These are phyloP conservation scores for Aureobasidium leucospermi DNA, from an alignment of 2,329 filamentous ascomycete species.

Conservation along the genomic window DNA sequence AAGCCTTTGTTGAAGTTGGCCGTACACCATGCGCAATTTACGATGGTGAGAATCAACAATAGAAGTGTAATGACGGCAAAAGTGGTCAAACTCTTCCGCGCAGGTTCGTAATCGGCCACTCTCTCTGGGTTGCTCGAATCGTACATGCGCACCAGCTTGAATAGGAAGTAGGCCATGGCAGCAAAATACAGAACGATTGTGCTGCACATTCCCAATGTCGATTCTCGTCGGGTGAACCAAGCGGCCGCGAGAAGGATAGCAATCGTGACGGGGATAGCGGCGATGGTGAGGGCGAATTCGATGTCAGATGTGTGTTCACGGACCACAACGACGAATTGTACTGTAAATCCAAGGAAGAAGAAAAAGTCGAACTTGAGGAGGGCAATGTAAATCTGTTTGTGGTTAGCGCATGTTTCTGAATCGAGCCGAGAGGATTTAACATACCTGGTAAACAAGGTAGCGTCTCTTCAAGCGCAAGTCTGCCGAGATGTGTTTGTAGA, in stretches of 20 bases:
- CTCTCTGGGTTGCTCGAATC: constrained; percentile 40
- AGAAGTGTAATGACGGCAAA: constrained; percentile 91
- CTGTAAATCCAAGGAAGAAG: constrained; percentile 98
- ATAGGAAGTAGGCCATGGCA: constrained; percentile 89
- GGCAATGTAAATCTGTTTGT: constrained; percentile 80
- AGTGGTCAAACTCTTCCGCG: constrained; percentile 77
- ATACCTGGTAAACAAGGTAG: constrained; percentile 91
- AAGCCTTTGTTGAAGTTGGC: constrained; percentile 84
- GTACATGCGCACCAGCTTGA: constrained; percentile 97
- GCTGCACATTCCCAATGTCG: constrained; percentile 64
- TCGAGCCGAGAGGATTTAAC: constrained; percentile 19
- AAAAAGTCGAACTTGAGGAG: constrained; percentile 99
- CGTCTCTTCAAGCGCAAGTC: constrained; percentile 95
- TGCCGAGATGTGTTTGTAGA: constrained; percentile 97
- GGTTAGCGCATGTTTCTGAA: constrained; percentile 17
- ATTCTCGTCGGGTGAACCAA: constrained; percentile 78
- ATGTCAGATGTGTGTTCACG: constrained; percentile 59
- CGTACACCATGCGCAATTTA: constrained; percentile 80
- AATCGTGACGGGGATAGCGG: constrained; percentile 86
- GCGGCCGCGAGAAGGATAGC: constrained; percentile 78
- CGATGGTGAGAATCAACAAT: constrained; percentile 80
- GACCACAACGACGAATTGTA: constrained; percentile 94
- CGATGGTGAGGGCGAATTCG: constrained; percentile 81
- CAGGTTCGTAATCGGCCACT: constrained; percentile 60
- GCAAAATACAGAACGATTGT: constrained; percentile 82